These are phyloP conservation scores for Pharus latifolius DNA, from an alignment of 176 grass and related monocot species.

Conservation along the genomic window DNA sequence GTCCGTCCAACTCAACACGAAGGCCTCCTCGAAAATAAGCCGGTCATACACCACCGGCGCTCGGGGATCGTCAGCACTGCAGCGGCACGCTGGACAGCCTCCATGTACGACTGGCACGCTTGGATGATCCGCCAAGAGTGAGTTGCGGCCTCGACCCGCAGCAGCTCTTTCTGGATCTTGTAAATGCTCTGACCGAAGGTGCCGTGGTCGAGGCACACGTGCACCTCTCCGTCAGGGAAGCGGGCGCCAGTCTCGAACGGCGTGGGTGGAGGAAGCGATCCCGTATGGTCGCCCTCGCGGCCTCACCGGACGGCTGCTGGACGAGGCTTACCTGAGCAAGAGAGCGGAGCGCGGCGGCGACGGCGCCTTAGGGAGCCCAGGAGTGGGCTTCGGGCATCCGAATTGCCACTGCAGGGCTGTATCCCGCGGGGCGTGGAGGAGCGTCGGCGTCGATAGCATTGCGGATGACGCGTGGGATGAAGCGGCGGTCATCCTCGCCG, in stretches of 20 bases:
- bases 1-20: neutral
- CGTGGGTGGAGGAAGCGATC: neutral
- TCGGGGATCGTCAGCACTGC: neutral
- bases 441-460: neutral
- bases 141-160: neutral
- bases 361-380: neutral
- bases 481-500: neutral
- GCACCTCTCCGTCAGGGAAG: neutral
- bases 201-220: neutral
- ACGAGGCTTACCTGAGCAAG: neutral
- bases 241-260: neutral
- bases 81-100: neutral
- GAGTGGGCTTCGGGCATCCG: neutral
- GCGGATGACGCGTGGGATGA: constrained; percentile 9
- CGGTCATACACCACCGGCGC: neutral
- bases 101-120: neutral
- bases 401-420: neutral
- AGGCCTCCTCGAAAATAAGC: constrained; percentile 3
- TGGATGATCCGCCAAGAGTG: neutral
- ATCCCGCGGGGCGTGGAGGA: neutral
- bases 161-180: neutral
- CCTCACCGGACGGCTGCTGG: neutral
- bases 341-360: constrained; percentile 1
- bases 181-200: neutral
- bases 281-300: neutral